Percentiles rank a stretch among this genome's conserved stretches.
Conservation (phyloP, 148 eudicot species). For the Persicaria maculosa region DNA sequence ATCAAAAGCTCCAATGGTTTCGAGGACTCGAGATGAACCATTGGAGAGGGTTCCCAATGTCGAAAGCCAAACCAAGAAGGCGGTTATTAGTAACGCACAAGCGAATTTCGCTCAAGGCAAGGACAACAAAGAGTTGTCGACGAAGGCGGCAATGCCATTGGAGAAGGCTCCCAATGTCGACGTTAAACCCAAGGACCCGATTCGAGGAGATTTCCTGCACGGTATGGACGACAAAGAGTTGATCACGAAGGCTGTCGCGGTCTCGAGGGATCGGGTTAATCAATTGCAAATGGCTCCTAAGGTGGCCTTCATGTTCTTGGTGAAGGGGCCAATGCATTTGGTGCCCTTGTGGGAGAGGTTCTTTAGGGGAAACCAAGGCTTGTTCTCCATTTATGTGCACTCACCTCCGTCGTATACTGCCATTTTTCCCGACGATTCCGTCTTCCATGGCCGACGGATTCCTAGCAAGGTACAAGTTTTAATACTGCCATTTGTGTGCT, state of each 20-base stretch:
- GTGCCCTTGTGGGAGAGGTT: slow-evolving; percentile 54
- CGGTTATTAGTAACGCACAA: too few relatives aligned
- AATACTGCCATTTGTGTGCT: neutral
- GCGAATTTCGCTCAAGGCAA: too few relatives aligned
- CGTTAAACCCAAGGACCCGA: neutral
- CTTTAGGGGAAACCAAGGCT: slow-evolving; percentile 46
- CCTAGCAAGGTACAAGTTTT: slow-evolving; percentile 45
- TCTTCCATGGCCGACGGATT: slow-evolving; percentile 42
- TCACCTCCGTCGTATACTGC: slow-evolving; percentile 35
- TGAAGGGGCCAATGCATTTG: slow-evolving; percentile 46
- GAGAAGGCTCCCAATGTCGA: neutral
- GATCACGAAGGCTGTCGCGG: slow-evolving; percentile 34
- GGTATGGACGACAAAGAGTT: slow-evolving; percentile 38
- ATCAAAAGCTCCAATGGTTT: too few relatives aligned
- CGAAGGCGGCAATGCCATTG: neutral
- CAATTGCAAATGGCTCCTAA: slow-evolving; percentile 24
- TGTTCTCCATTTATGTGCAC: slow-evolving; percentile 51
- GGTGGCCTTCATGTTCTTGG: slow-evolving; percentile 57
- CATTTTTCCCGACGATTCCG: slow-evolving; percentile 29
- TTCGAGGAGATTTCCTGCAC: slow-evolving; percentile 5
- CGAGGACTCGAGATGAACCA: too few relatives aligned
- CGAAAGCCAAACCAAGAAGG: too few relatives aligned
- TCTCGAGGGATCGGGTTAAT: slow-evolving; percentile 13
- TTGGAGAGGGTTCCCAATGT: too few relatives aligned
- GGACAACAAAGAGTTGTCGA: too few relatives aligned